Evolutionary conservation across 2,329 filamentous ascomycete genomes (phyloP).

Genomic region (Aureobasidium sp.): DNA sequence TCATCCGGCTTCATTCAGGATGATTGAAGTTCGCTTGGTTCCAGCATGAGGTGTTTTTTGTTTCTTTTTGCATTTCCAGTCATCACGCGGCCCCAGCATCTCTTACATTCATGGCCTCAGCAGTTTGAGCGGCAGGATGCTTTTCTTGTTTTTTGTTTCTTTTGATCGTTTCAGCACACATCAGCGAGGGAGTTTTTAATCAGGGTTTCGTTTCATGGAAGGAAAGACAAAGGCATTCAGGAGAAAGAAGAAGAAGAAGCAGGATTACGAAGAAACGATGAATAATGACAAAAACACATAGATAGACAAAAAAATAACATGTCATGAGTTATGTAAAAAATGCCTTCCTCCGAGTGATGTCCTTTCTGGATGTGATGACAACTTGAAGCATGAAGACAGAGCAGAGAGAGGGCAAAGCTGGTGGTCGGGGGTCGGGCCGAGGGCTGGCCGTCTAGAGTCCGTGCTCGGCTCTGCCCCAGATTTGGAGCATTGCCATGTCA

Average conservation of each 20-base stretch:
- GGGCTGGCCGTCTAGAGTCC: neutral
- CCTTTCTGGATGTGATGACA: neutral
- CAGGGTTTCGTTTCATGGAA: neutral
- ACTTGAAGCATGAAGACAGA: neutral
- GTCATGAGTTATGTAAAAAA: neutral
- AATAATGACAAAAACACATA: constrained; percentile 1
- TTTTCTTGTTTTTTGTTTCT: neutral
- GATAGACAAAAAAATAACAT: neutral
- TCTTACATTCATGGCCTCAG: neutral
- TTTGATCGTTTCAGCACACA: neutral
- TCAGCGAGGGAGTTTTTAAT: neutral
- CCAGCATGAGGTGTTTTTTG: neutral
- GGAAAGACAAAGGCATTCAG: neutral
- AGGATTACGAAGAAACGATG: neutral
- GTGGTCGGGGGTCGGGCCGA: constrained; percentile 1
- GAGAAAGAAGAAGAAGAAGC: neutral
- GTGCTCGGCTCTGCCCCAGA: neutral
- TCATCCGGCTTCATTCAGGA: constrained; percentile 26
- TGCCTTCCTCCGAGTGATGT: neutral
- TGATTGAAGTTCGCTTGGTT: neutral
- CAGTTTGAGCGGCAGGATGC: neutral
- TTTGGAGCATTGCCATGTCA: constrained; percentile 1
- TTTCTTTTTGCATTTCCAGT: neutral
- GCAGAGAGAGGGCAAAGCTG: neutral
- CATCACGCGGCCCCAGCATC: neutral